phyloP scores from a whole-genome alignment of 2,329 filamentous ascomycete genomes.

The Leptographium lundbergii region DNA sequence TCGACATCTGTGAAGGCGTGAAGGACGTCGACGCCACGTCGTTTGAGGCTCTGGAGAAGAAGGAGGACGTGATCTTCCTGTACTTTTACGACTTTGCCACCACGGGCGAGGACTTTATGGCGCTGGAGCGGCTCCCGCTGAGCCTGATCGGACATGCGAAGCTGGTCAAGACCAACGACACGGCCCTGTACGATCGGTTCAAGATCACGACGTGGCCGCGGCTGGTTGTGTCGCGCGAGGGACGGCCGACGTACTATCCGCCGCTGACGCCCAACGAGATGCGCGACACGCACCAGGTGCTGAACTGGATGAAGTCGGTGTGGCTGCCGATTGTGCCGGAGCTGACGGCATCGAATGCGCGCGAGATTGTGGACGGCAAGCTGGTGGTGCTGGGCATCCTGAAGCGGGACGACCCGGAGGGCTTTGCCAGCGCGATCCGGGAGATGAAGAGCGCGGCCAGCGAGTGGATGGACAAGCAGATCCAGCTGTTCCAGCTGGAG shows the following conservation, averaged over 20 bases:
- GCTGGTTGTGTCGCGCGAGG: constrained; percentile 77
- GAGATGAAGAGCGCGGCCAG: constrained; percentile 93
- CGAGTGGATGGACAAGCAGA: constrained; percentile 97
- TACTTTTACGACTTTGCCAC: constrained; percentile 98
- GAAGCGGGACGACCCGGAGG: constrained; percentile 64
- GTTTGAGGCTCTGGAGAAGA: constrained; percentile 77
- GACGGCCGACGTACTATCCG: constrained; percentile 80
- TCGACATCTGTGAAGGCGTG: constrained; percentile 64
- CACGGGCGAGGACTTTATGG: constrained; percentile 79
- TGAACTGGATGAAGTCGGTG: constrained; percentile 89
- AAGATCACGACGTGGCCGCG: constrained; percentile 98
- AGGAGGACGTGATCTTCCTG: constrained; percentile 88
- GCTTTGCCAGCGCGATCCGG: constrained; percentile 64
- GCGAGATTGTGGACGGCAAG: constrained; percentile 90
- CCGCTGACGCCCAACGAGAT: constrained; percentile 82
- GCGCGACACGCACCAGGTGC: constrained; percentile 69
- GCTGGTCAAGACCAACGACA: constrained; percentile 81
- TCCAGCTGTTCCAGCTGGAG: constrained; percentile 81
- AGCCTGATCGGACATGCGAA: constrained; percentile 85
- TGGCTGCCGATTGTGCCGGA: constrained; percentile 96
- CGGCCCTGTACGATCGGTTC: constrained; percentile 64
- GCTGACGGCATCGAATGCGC: constrained; percentile 78
- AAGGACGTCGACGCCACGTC: constrained; percentile 64
- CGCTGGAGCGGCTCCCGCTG: constrained; percentile 74
- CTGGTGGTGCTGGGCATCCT: constrained; percentile 89